Evolutionary conservation across 2,329 filamentous ascomycete species (phyloP).

Genomic region (Alternaria arborescens): DNA sequence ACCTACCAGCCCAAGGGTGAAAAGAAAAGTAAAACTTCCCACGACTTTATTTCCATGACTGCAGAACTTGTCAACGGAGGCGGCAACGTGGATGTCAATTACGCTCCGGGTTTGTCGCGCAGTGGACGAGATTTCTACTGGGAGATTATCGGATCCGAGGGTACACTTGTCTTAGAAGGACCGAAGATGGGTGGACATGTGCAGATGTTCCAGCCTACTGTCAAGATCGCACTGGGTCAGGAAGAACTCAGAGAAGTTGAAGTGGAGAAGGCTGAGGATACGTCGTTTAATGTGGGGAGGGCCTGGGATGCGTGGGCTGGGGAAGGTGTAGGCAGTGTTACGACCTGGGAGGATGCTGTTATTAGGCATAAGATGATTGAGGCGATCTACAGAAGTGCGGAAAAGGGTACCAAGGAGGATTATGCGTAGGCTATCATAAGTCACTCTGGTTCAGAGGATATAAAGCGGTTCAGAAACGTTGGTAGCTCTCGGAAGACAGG

Average conservation of each 20-base stretch:
- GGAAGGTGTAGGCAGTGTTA: conserved; percentile 36
- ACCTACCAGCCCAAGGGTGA: conserved; percentile 21
- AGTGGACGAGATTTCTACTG: conserved; percentile 41
- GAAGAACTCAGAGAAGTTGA: conserved; percentile 55
- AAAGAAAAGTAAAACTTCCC: conserved; percentile 36
- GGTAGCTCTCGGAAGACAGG: neutral
- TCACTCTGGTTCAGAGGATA: neutral
- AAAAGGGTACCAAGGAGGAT: conserved; percentile 39
- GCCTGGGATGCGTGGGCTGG: conserved; percentile 66
- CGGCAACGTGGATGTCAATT: conserved; percentile 36
- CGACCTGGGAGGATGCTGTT: conserved; percentile 47
- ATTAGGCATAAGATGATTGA: conserved; percentile 49
- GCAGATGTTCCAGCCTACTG: conserved; percentile 55
- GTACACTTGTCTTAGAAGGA: conserved; percentile 42
- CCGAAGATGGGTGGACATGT: conserved; percentile 39
- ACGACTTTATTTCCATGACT: conserved; percentile 40
- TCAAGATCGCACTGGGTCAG: conserved; percentile 42
- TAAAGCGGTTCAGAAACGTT: neutral
- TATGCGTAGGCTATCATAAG: conserved; percentile 32
- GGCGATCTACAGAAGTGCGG: conserved; percentile 45
- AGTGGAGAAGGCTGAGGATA: conserved; percentile 58
- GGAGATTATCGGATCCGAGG: conserved; percentile 53
- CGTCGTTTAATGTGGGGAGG: conserved; percentile 62
- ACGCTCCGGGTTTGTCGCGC: conserved; percentile 29
- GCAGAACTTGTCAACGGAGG: conserved; percentile 34